Conservation (phyloP, 306 rosid genomes). For the Citrullus colocynthis region DNA sequence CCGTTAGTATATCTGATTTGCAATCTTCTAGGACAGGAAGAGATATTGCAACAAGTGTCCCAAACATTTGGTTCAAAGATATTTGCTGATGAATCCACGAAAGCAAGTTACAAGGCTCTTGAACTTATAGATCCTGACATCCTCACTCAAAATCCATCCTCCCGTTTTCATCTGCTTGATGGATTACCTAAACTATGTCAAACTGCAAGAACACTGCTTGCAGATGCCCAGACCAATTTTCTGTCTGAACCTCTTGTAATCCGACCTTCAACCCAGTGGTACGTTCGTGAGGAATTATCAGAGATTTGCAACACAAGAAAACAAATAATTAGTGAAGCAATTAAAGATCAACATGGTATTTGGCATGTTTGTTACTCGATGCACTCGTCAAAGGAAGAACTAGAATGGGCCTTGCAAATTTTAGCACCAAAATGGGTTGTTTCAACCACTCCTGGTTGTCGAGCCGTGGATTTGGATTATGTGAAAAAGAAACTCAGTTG, state of each 20-base stretch:
- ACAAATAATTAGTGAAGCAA: conserved; percentile 42
- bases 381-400: conserved; percentile 75
- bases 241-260: conserved; percentile 55
- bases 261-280: conserved; percentile 80
- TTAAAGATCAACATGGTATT: conserved; percentile 62
- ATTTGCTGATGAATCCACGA: conserved; percentile 38
- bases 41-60: conserved; percentile 47
- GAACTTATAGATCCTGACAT: conserved; percentile 42
- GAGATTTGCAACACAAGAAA: conserved; percentile 28
- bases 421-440: conserved; percentile 80
- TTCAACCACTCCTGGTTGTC: conserved; percentile 72
- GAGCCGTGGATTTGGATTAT: conserved; percentile 61
- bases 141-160: conserved; percentile 47
- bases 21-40: conserved; percentile 69
- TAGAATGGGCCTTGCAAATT: conserved; percentile 73
- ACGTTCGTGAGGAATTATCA: conserved; percentile 35
- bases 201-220: conserved; percentile 40
- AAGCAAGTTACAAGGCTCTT: conserved; percentile 39
- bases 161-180: conserved; percentile 53
- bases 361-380: conserved; percentile 81
- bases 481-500: conserved; percentile 46
- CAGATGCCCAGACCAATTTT: conserved; percentile 32
- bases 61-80: conserved; percentile 63
- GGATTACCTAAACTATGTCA: conserved; percentile 52
- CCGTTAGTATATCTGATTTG: conserved; percentile 43